Conservation (phyloP, 129 eudicot species). For the Silybum marianum region DNA sequence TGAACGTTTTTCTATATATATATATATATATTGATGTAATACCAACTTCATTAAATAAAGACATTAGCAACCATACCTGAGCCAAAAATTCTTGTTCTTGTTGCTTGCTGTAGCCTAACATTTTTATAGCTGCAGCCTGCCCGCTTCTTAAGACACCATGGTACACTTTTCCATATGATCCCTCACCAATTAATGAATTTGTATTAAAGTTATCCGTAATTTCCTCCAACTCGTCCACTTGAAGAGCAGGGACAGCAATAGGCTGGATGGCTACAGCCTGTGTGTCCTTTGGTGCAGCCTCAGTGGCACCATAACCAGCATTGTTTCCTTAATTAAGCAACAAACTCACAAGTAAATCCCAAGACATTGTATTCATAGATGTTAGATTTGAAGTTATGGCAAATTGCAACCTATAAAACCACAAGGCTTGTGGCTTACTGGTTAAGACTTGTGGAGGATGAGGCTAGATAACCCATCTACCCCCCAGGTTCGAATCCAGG, state of each 20-base stretch:
- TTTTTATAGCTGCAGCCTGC: slow-evolving; percentile 57
- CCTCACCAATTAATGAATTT: slow-evolving; percentile 60
- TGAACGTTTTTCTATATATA: too few species aligned
- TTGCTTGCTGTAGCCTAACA: slow-evolving; percentile 50
- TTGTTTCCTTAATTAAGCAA: slow-evolving; percentile 53
- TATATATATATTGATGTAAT: slow-evolving; percentile 1
- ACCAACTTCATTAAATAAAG: neutral
- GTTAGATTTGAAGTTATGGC: too few species aligned
- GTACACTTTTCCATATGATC: slow-evolving; percentile 62
- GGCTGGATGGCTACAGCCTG: slow-evolving; percentile 65
- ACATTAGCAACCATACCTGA: slow-evolving; percentile 33
- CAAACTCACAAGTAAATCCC: neutral
- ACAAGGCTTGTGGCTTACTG: too few species aligned
- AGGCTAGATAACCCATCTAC: too few species aligned
- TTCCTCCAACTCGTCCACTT: slow-evolving; percentile 88
- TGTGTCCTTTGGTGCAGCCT: slow-evolving; percentile 64
- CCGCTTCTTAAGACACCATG: slow-evolving; percentile 64
- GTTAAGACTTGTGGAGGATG: too few species aligned
- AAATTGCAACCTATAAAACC: too few species aligned
- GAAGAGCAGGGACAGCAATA: slow-evolving; percentile 67
- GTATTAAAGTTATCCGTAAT: slow-evolving; percentile 82
- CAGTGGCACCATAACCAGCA: slow-evolving; percentile 67
- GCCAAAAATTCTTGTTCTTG: slow-evolving; percentile 56
- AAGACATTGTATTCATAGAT: too few species aligned
- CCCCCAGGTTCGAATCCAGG: too few species aligned